A percentile compares a stretch with the other conserved stretches of the same genome.
These are phyloP conservation scores for Geranomyces variabilis DNA, from an alignment of 192 early-diverging fungal species.

Conservation along the genomic window DNA sequence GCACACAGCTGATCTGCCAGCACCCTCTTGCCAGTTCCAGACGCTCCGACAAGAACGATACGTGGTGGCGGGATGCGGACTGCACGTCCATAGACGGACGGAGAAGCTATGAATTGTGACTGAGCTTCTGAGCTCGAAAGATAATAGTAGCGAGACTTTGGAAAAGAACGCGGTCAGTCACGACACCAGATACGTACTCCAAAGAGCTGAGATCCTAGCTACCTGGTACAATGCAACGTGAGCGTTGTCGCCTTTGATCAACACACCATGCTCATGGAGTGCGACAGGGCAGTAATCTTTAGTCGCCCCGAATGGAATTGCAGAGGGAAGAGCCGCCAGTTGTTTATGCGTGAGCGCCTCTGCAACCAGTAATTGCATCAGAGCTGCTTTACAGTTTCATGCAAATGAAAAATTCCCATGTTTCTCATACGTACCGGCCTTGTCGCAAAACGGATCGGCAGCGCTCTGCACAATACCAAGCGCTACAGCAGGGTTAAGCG, in stretches of 20 bases:
- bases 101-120: constrained; percentile 45
- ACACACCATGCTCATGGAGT: constrained; percentile 37
- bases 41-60: constrained; percentile 43
- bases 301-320: constrained; percentile 48
- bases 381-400: not conserved
- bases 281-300: constrained; percentile 58
- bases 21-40: constrained; percentile 42
- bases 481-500: constrained; percentile 26
- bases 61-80: constrained; percentile 14
- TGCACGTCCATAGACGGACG: constrained; percentile 47
- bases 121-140: constrained; percentile 47
- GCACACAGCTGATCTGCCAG: not conserved
- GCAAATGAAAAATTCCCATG: not conserved
- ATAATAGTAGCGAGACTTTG: constrained; percentile 46
- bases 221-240: constrained; percentile 45
- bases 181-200: no score
- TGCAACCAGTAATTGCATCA: not conserved
- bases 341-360: constrained; percentile 22
- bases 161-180: not conserved
- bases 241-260: constrained; percentile 43
- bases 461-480: constrained; percentile 39
- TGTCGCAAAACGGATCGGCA: constrained; percentile 53
- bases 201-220: not conserved
- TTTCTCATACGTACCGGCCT: constrained; percentile 33
- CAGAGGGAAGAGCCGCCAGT: constrained; percentile 34